Evolutionary conservation across 2,329 filamentous ascomycete genomes (phyloP), one percentile per base, ranked within the genome.

Genomic region (Aspergillus pseudonomiae): DNA sequence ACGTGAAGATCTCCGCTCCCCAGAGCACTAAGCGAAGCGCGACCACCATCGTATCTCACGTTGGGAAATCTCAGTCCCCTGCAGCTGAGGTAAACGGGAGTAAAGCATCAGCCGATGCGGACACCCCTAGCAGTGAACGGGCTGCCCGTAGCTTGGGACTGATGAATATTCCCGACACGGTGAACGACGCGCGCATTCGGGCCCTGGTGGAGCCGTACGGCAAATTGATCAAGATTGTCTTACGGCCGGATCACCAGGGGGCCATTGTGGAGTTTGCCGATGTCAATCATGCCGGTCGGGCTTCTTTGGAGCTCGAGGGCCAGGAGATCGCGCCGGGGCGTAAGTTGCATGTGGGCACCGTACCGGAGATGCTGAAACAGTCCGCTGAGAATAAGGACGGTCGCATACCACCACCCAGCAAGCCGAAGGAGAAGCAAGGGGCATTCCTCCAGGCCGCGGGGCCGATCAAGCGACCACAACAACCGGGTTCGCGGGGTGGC

Each of bases 81-180:
- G 74, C 78, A 24, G 71, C 76, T 28, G 73, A 78, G 59, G 70
- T 70, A 26, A 73, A 80, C 59, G 74, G 77, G 19, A 65, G 61
- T 6, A 57, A 62, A 28, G 59, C 67, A 6, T 60, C 69, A 21
- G 77, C 76, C 11, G 81, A 84, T 39, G 73, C 79, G 55, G 71
- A 75, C 34, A 83, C 80, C 72, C 60, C 74, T 0, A 77, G 80
- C 63, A 68, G 73, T 28, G 81, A 83, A 0, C 77, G 80, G 9
- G 84, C 82, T 34, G 86, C 89, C 57, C 89, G 93, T 59, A 95
- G 92, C 0, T 84, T 98, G 57, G 90, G 90, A 11, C 82, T 99
- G 32, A 87, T 97, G 79, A 91, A 94, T 66, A 82, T 99, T 1
- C 93, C 95, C 0, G 95, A 98, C 73, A 98, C 94, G 0, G 88